Base-by-base conservation (phyloP, 352 stramenopile genomes). In the Globisporangium iwayamae region DNA sequence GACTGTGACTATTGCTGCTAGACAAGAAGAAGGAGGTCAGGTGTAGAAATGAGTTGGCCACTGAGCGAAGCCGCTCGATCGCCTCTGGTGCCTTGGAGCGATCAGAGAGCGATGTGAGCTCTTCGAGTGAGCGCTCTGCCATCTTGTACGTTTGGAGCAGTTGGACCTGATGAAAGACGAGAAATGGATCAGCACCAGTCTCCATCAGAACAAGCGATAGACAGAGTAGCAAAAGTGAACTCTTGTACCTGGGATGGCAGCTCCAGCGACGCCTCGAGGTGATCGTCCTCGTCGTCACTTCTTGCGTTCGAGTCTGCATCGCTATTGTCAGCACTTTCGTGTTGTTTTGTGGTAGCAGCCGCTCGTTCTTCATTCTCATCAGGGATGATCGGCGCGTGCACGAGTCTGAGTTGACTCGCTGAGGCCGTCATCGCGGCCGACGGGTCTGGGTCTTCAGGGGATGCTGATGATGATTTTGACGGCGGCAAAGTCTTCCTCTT, bases 241-340 rank as follows among this genome's bases (percentile, higher is more conserved):
- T 3, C 1, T 2, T 47, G n/a, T 60, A 84, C 75, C 22, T 71
- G 69, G 1, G 81, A 88, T 9, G 81, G 79, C 0, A 90, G 68
- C 32, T 75, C 70, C 3, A 90, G 46, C 0, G 77, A 90, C 2
- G 81, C 64, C 43, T 87, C 81, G 0, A 78, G 62, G 9, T 71
- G 71, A 52, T 81, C 78, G 8, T 74, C 60, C 10, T 63, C 36
- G 3, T 62, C 56, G 1, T 55, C 39, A 18, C 39, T 8, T 22
- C 45, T 57, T 43, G 16, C 13, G 30, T 59, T 22, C 7, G 32
- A 61, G 36, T 53, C 34, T 25, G 32, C 54, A 22, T 62, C 62
- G 10, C 16, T 59, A 13, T 45, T 45, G 11, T 2, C 39, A 25
- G 7, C 25, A 3, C 48, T 25, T n/a, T 20, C 25, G 6, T 20